Conservation (phyloP, 1,139 yeast genomes). For the Torulaspora globosa region DNA sequence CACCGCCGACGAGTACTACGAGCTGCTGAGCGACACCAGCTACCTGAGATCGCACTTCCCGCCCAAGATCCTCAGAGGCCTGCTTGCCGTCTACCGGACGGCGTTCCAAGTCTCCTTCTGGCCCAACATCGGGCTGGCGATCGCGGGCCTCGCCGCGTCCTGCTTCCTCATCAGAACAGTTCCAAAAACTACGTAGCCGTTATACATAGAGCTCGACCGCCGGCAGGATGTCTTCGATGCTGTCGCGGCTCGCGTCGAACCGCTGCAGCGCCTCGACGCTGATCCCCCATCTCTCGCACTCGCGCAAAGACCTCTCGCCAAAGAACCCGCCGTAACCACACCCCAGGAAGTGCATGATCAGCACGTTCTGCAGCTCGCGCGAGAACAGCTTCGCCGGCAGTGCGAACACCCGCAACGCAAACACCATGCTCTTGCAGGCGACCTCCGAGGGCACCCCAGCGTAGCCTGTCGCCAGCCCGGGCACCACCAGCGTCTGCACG, state of each 20-base stretch:
- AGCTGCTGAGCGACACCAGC: constrained; percentile 36
- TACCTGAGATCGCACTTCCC: constrained; percentile 38
- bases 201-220: neutral
- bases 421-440: constrained; percentile 35
- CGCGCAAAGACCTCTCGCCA: constrained; percentile 19
- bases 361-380: constrained; percentile 23
- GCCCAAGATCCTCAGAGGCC: constrained; percentile 16
- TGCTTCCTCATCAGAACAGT: constrained; percentile 12
- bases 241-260: constrained; percentile 23
- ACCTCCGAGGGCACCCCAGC: constrained; percentile 42
- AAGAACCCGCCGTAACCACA: constrained; percentile 27
- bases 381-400: constrained; percentile 26
- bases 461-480: constrained; percentile 52
- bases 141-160: constrained; percentile 22
- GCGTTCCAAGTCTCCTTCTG: constrained; percentile 31
- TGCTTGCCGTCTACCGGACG: constrained; percentile 30
- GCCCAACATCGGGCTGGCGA: constrained; percentile 28
- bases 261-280: constrained; percentile 14
- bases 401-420: constrained; percentile 30
- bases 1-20: constrained; percentile 25
- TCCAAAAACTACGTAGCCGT: constrained; percentile 1
- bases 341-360: constrained; percentile 31
- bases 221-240: constrained; percentile 6
- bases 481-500: constrained; percentile 40
- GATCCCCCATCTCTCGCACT: constrained; percentile 24